Evolutionary conservation across 2,329 filamentous ascomycete species (phyloP).

Genomic region (Aureobasidium subglaciale): DNA sequence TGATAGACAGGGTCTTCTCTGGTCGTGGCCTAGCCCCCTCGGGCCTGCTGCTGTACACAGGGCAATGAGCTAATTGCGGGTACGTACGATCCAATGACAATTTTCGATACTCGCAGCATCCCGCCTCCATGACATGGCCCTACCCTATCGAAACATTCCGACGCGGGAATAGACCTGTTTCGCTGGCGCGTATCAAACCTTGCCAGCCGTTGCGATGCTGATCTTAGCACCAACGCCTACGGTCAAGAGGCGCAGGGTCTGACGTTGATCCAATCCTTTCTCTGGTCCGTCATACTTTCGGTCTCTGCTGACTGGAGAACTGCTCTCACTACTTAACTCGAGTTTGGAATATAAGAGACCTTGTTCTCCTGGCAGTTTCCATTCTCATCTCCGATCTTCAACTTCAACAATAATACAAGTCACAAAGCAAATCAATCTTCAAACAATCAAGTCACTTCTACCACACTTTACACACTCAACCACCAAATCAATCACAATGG

Average conservation of each 20-base stretch:
- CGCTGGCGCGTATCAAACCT: background rate
- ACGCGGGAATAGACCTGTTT: conserved; percentile 1
- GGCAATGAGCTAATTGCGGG: conserved; percentile 11
- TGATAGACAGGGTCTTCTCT: conserved; percentile 12
- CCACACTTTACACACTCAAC: background rate
- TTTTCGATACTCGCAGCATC: conserved; percentile 1
- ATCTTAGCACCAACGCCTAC: background rate
- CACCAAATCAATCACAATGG: conserved; percentile 19
- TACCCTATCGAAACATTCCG: background rate
- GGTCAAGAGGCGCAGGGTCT: conserved; percentile 17
- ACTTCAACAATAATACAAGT: background rate
- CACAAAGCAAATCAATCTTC: background rate
- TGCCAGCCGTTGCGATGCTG: background rate
- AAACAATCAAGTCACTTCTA: background rate
- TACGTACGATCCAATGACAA: background rate
- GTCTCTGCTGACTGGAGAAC: background rate
- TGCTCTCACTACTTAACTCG: background rate
- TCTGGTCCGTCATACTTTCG: conserved; percentile 2
- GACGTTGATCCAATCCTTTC: conserved; percentile 14
- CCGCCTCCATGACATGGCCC: background rate
- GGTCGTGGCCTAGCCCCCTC: background rate
- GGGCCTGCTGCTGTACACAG: background rate
- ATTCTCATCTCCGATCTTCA: background rate
- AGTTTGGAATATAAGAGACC: conserved; percentile 7
- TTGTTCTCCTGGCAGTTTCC: background rate